phyloP scores from a whole-genome alignment of 805 yeast species.

The Kuraishia hungarica region DNA sequence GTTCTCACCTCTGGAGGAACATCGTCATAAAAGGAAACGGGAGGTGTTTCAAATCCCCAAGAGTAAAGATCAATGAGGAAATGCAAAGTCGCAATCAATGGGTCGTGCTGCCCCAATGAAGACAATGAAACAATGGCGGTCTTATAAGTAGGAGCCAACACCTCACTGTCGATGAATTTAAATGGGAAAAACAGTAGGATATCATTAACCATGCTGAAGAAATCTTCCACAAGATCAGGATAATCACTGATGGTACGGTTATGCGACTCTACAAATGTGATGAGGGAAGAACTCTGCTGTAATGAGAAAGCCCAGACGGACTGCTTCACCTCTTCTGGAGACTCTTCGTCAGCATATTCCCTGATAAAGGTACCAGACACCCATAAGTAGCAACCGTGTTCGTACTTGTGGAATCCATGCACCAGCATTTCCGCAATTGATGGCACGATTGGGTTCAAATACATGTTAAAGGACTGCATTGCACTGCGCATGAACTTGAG shows the following conservation, averaged over 20 bases:
- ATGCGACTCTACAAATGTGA: slow-evolving; percentile 27
- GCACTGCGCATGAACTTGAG: slow-evolving; percentile 60
- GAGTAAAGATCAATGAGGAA: slow-evolving; percentile 73
- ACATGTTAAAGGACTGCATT: slow-evolving; percentile 52
- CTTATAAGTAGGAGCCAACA: slow-evolving; percentile 45
- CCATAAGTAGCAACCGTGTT: slow-evolving; percentile 82
- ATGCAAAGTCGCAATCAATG: slow-evolving; percentile 62
- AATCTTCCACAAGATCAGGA: slow-evolving; percentile 80
- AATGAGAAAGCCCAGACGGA: slow-evolving; percentile 70
- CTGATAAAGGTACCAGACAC: slow-evolving; percentile 76
- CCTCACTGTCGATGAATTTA: slow-evolving; percentile 35
- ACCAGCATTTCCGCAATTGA: slow-evolving; percentile 59
- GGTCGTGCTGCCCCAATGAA: slow-evolving; percentile 57
- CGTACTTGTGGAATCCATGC: slow-evolving; percentile 59
- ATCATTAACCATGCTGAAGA: slow-evolving; percentile 72
- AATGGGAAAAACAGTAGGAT: slow-evolving; percentile 67
- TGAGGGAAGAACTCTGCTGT: slow-evolving; percentile 55
- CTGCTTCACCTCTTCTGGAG: slow-evolving; percentile 31
- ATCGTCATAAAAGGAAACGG: slow-evolving; percentile 54
- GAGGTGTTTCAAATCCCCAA: slow-evolving; percentile 80
- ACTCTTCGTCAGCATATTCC: slow-evolving; percentile 52
- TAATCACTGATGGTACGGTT: slow-evolving; percentile 16
- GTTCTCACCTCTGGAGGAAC: slow-evolving; percentile 48
- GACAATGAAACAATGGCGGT: slow-evolving; percentile 47
- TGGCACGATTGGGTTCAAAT: slow-evolving; percentile 49